Evolutionary conservation across 2,329 filamentous ascomycete species (phyloP).

Genomic region (Arthroderma uncinatum): DNA sequence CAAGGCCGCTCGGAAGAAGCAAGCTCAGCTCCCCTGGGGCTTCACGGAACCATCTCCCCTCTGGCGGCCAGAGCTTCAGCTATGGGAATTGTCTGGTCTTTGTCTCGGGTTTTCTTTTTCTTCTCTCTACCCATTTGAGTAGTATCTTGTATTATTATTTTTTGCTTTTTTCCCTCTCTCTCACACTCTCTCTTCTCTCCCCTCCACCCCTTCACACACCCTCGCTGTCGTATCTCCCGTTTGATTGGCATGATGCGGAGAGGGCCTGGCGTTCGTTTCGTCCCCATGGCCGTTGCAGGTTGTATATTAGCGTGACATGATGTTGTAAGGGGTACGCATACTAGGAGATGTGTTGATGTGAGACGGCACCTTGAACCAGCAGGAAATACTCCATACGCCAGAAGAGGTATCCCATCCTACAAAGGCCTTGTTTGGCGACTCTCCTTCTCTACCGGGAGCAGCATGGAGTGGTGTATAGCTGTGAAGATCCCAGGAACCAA

Average conservation of each 20-base stretch:
- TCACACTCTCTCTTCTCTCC: not conserved
- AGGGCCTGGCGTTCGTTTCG: not conserved
- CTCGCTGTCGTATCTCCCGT: not conserved
- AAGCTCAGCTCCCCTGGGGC: not conserved
- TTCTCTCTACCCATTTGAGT: not conserved
- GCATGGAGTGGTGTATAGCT: not conserved
- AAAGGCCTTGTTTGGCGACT: not conserved
- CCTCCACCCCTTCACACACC: not conserved
- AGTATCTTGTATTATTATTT: not conserved
- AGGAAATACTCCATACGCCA: not conserved
- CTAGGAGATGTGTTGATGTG: not conserved
- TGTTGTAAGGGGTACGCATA: not conserved
- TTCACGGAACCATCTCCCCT: conserved; percentile 3
- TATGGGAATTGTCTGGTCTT: not conserved
- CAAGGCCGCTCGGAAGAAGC: not conserved
- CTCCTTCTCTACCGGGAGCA: not conserved
- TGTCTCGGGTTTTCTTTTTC: conserved; percentile 5
- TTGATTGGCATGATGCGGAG: not conserved
- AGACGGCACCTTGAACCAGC: not conserved
- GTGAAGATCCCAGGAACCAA: conserved; percentile 3
- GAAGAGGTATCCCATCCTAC: not conserved
- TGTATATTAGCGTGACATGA: not conserved
- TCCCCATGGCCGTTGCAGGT: not conserved
- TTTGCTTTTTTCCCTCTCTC: not conserved
- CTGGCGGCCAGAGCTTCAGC: not conserved